Base-by-base conservation (phyloP, 2,329 filamentous ascomycete species). In the Aureobasidium sp. region DNA sequence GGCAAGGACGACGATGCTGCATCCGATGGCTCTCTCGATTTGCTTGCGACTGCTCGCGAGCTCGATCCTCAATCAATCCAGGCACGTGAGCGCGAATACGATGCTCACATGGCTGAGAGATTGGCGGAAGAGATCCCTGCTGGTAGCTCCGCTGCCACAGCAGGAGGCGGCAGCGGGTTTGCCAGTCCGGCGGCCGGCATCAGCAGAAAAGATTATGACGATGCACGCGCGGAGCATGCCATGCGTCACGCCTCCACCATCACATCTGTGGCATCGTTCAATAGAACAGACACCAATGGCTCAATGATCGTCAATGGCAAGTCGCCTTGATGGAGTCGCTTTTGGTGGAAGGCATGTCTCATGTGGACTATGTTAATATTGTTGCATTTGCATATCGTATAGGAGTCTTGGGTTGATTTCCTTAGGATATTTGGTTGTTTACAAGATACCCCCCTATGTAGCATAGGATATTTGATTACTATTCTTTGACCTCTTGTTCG, bases 51-150 rank as follows among this genome's bases (percentile, higher is more conserved):
- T 5, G 78, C 78, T 2, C 73, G 78, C 27, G 65, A 75, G 63
- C 66, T 75, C 6, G 76, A 79, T 46, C 78, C 78, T 0, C 74
- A 71, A 3, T 70, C 71, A 5, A 71, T 80, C 2, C 70, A 71
- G 17, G 70, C 67, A 4, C 72, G 71, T 23, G 79, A 80, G 66
- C 72, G 77, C 42, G 77, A 80, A 59, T 80, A 80, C 61, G 78
- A 80, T 48, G 73, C 76, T 5, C 71, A 75, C 12, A 69, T 79
- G 48, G 78, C 78, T 1, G 78, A 80, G 26, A 74, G 78, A 1
- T 68, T 81, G 0, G 77, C 77, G 0, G 77, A 80, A 37, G 77
- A 78, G 17, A 80, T 81, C 39, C 77, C 77, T 0, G 75, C 78
- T 1, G 79, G 79, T 13, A 79, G 77, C 56, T 78, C 75, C 12